These are phyloP conservation scores for Plasmodium knowlesi DNA, from an alignment of 169 alveolate species.

Conservation along the genomic window DNA sequence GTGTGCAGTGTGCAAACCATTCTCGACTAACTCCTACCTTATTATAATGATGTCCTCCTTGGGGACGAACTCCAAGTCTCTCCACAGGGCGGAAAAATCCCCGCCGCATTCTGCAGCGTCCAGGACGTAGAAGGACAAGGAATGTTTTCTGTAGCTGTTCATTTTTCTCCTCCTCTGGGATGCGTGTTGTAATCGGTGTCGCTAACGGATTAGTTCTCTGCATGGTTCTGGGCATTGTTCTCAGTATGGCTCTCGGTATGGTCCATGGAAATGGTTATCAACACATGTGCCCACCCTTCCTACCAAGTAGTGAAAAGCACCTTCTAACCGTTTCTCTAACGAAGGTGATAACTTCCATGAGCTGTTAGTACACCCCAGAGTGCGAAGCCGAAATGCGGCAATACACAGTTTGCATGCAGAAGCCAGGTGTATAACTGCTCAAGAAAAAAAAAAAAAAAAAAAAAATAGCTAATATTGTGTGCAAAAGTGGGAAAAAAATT, in stretches of 20 bases:
- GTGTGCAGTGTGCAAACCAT: background rate
- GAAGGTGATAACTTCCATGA: background rate
- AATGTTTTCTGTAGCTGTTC: constrained; percentile 4
- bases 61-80: background rate
- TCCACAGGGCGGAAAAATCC: background rate
- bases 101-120: background rate
- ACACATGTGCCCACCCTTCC: background rate
- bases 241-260: no score
- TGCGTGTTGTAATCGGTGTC: background rate
- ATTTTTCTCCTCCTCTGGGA: background rate
- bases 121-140: constrained; percentile 33
- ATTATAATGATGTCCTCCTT: constrained; percentile 41
- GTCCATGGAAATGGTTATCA: no score
- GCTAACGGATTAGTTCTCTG: background rate
- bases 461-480: no score
- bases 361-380: background rate
- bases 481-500: no score
- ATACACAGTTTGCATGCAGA: background rate
- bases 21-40: background rate
- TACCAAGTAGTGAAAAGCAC: background rate
- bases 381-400: background rate
- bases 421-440: background rate
- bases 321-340: background rate
- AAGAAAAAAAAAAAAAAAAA: background rate
- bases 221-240: background rate